Evolutionary conservation across 768 basidiomycete species (phyloP), one percentile per base, ranked within the genome.

Genomic region (Tephrocybe sp.): DNA sequence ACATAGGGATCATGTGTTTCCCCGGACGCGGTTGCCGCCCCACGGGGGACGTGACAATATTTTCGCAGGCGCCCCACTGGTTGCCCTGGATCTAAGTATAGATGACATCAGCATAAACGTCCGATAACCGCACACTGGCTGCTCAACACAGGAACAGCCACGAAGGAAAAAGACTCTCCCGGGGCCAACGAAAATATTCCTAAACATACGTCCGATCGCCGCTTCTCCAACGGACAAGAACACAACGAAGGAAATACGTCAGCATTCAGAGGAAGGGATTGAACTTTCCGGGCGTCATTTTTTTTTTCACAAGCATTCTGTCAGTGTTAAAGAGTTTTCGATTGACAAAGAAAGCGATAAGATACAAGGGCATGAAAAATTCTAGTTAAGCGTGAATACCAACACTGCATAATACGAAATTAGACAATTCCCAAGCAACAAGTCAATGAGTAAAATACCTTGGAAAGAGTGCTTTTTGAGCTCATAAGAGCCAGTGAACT

Each of bases 401-500:
- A 46, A 13, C 11, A 46, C 45, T 46, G 23, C 30, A 4, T 1
- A 11, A 18, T 9, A 16, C 12, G 33, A 4, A 9, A n/a, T 34
- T 34, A 34, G 33, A 12, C 7, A 34, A 34, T 10, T 34, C 33
- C 7, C 11, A 15, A 34, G n/a, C n/a, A n/a, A 34, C 33, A 4
- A 34, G 25, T 33, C 29, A 25, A 16, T 39, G 33, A 48, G 33
- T 40, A 9, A 57, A 63, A 25, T 49, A 73, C 73, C 59, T 64
- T 74, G 73, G 60, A 80, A 78, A 19, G 76, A 80, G 60, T 80
- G 75, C 50, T 58, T 68, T 58, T 74, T 73, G 49, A 76, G 55
- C 15, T 62, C 57, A 55, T 68, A 76, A 18, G 29, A 50, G 1
- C 72, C 75, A 9, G 49, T 49, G 64, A 71, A 76, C 24, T 54